These are phyloP conservation scores for Desmodesmus armatus DNA, from an alignment of 139 green algal species.

Conservation along the genomic window DNA sequence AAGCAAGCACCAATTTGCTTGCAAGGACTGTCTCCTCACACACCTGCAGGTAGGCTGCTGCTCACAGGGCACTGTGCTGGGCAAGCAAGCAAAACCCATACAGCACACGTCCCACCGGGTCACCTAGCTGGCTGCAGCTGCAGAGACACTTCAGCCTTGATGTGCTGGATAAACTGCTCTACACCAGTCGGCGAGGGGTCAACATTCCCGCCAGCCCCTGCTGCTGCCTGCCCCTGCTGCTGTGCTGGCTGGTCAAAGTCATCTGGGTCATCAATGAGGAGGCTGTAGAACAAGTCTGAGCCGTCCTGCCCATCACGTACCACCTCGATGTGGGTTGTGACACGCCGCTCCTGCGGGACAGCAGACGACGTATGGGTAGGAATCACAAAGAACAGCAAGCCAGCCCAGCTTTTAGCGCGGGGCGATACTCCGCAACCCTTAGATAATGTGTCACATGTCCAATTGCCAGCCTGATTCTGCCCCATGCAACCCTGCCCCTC, in stretches of 20 bases:
- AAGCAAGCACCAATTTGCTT: background rate
- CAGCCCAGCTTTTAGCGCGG: too few species aligned
- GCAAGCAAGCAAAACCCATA: too few species aligned
- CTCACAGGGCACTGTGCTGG: background rate
- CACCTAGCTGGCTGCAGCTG: constrained; percentile 58
- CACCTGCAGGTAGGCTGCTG: background rate
- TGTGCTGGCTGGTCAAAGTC: constrained; percentile 25
- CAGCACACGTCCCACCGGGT: too few species aligned
- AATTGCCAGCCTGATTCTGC: too few species aligned
- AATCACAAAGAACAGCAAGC: constrained; percentile 15
- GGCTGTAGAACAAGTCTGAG: constrained; percentile 65
- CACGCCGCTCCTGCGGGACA: constrained; percentile 57
- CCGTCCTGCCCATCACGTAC: constrained; percentile 71
- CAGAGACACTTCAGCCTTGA: constrained; percentile 53
- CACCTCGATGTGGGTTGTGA: constrained; percentile 76
- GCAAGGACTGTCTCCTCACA: too few species aligned
- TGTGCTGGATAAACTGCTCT: constrained; percentile 64
- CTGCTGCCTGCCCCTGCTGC: background rate
- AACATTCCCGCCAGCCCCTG: background rate
- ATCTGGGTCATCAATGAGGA: constrained; percentile 83
- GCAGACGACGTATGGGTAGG: constrained; percentile 6
- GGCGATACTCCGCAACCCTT: too few species aligned
- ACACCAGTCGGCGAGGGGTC: constrained; percentile 48
- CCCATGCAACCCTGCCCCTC: too few species aligned
- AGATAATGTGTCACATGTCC: too few species aligned